These are phyloP conservation scores for Aureoboletus auriporus DNA, from an alignment of 768 basidiomycete genomes.

Conservation along the genomic window DNA sequence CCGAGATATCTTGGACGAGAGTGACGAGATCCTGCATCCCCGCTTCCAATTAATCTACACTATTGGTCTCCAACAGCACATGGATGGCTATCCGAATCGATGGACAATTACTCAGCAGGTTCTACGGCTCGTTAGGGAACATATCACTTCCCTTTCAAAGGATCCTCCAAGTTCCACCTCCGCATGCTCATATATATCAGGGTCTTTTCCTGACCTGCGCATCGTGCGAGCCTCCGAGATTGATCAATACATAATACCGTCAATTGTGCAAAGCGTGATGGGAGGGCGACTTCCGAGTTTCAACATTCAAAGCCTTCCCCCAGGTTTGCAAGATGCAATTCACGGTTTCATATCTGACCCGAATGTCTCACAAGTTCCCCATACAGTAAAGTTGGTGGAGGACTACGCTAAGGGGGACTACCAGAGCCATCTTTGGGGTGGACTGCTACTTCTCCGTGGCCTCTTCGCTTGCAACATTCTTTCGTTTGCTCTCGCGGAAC, in stretches of 20 bases:
- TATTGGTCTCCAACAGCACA: background rate
- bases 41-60: background rate
- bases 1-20: constrained; percentile 19
- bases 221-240: background rate
- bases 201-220: no score
- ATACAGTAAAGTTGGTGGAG: constrained; percentile 2
- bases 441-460: no score
- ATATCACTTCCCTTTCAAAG: background rate
- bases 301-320: constrained; percentile 3
- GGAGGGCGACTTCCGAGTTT: constrained; percentile 6
- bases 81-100: background rate
- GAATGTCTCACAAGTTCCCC: background rate
- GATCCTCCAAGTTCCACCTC: constrained; percentile 3
- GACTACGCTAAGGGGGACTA: background rate
- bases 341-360: constrained; percentile 12
- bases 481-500: no score
- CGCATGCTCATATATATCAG: constrained; percentile 3
- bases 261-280: constrained; percentile 7
- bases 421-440: background rate
- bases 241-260: constrained; percentile 1
- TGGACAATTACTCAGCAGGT: background rate
- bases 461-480: no score
- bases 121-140: background rate
- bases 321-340: background rate
- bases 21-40: constrained; percentile 16